A percentile compares a stretch with the other conserved stretches of the same genome.
Conservation (phyloP, 257 asterid genomes). For the Asclepias syriaca region DNA sequence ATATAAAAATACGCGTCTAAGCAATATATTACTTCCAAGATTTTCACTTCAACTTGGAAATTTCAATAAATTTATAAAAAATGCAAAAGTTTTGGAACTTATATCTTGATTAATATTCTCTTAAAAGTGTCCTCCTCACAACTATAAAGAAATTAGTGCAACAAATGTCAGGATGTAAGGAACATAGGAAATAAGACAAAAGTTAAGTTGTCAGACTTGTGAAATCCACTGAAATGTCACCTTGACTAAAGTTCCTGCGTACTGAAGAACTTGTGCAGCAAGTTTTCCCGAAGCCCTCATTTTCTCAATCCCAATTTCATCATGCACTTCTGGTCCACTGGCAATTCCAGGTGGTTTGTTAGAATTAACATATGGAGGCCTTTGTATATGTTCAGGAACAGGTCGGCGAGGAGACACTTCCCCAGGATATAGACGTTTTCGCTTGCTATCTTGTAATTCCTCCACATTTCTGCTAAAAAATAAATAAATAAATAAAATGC, state of each 20-base stretch:
- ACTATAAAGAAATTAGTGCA: background rate
- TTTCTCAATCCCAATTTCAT: constrained; percentile 71
- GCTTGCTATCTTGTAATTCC: constrained; percentile 39
- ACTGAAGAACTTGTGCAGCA: constrained; percentile 92
- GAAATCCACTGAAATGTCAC: constrained; percentile 30
- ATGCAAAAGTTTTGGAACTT: background rate
- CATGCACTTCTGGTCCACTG: constrained; percentile 70
- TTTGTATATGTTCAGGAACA: constrained; percentile 69
- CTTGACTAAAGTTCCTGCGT: constrained; percentile 93
- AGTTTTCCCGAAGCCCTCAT: constrained; percentile 98
- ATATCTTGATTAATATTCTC: background rate
- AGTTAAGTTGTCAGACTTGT: background rate
- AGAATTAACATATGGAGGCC: constrained; percentile 81
- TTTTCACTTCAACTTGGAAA: background rate
- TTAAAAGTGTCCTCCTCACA: background rate
- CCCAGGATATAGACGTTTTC: constrained; percentile 71
- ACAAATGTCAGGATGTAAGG: background rate
- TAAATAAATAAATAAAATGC: background rate
- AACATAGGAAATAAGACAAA: background rate
- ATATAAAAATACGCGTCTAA: constrained; percentile 5
- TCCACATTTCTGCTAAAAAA: constrained; percentile 44
- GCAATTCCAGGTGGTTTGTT: constrained; percentile 73
- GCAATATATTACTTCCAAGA: background rate
- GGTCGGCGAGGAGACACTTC: constrained; percentile 71
- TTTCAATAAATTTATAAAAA: background rate